phyloP scores from a whole-genome alignment of 164 flowering plant genomes.

The Chimonanthus praecox region DNA sequence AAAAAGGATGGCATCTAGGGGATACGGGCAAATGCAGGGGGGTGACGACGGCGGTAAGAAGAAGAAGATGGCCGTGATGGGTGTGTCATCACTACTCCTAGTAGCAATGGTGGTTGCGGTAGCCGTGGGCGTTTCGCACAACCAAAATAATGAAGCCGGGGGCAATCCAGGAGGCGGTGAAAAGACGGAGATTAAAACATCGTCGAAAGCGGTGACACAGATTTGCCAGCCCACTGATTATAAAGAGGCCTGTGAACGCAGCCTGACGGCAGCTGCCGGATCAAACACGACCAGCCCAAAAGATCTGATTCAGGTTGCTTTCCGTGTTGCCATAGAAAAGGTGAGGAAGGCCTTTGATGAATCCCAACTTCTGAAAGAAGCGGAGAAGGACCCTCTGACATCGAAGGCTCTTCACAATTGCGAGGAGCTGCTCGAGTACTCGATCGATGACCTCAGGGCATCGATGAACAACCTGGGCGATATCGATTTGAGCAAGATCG shows the following conservation, averaged over 20 bases:
- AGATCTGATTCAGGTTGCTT: constrained; percentile 44
- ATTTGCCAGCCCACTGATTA: constrained; percentile 58
- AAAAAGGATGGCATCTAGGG: neutral
- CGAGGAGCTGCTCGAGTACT: constrained; percentile 30
- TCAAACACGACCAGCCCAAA: constrained; percentile 44
- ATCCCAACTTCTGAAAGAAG: constrained; percentile 28
- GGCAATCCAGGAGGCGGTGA: neutral
- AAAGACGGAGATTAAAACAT: constrained; percentile 18
- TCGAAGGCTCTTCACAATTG: constrained; percentile 31
- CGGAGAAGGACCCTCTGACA: constrained; percentile 45
- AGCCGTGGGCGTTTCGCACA: constrained; percentile 27
- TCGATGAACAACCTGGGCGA: constrained; percentile 16
- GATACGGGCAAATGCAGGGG: neutral
- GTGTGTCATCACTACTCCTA: constrained; percentile 35
- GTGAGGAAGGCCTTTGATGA: constrained; percentile 28
- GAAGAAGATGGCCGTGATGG: constrained; percentile 36
- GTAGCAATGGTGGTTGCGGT: constrained; percentile 62
- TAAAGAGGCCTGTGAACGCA: constrained; percentile 41
- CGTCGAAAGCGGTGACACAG: constrained; percentile 41
- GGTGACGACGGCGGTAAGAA: constrained; percentile 9
- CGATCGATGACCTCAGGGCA: constrained; percentile 33
- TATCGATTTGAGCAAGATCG: constrained; percentile 27
- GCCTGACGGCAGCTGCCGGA: constrained; percentile 29
- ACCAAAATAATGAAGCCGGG: neutral
- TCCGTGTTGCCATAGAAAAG: constrained; percentile 31